Evolutionary conservation across 2,329 filamentous ascomycete genomes (phyloP).

Genomic region (Lojkania enalia): DNA sequence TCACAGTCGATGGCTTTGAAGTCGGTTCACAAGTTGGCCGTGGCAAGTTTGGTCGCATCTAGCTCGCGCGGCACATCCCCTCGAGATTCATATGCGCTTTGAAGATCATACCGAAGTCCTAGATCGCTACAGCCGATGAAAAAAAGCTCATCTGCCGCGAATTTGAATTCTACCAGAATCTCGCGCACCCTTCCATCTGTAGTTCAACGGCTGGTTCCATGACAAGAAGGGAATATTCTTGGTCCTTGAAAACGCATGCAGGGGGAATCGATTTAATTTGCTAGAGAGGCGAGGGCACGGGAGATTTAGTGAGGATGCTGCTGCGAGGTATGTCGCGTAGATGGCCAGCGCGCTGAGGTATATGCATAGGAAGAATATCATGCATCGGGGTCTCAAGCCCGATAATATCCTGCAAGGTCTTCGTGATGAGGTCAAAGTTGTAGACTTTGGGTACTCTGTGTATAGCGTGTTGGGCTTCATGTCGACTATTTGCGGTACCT

Average conservation of each 20-base stretch:
- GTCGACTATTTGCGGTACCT: constrained; percentile 89
- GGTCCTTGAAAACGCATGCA: constrained; percentile 79
- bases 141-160: constrained; percentile 81
- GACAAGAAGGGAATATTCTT: constrained; percentile 81
- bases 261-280: constrained; percentile 81
- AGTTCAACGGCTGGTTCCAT: constrained; percentile 81
- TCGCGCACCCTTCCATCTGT: constrained; percentile 80
- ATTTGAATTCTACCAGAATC: constrained; percentile 83
- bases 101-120: constrained; percentile 79
- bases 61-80: constrained; percentile 73
- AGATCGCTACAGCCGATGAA: constrained; percentile 72
- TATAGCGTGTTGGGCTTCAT: constrained; percentile 88
- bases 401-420: constrained; percentile 95
- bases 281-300: constrained; percentile 74
- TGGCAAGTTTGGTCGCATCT: constrained; percentile 81
- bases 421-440: constrained; percentile 86
- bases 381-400: constrained; percentile 89
- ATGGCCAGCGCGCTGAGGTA: constrained; percentile 83
- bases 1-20: constrained; percentile 87
- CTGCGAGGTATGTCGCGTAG: constrained; percentile 79
- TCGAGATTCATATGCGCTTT: constrained; percentile 79
- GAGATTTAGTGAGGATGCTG: constrained; percentile 77
- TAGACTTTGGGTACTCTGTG: constrained; percentile 95
- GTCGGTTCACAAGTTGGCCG: constrained; percentile 80
- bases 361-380: constrained; percentile 90